Base-by-base conservation (phyloP, 805 yeast genomes). In the Candida parachauliodes region DNA sequence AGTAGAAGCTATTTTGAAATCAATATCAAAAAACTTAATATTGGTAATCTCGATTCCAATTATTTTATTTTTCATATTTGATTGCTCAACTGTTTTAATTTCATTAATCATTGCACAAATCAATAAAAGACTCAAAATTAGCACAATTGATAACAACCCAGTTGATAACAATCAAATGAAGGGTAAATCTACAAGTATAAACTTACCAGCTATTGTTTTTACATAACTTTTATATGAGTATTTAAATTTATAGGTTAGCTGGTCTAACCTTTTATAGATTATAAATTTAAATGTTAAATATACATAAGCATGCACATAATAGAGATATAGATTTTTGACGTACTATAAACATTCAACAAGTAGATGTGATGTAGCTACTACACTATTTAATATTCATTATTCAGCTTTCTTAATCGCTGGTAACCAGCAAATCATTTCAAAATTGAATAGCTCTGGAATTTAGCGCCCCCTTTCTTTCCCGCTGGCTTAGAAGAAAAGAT, bases 31-130 rank as follows among this genome's bases (percentile, higher is more conserved):
- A 11, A 25, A 29, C 14, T 41, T 34, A 15, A 41, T 41, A 9
- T 34, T 23, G 11, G 15, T 27, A 9, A 38, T 41, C n/a, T 10
- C 30, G 9, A 20, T 23, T 9, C 45, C 45, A 6, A 32, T 41
- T 9, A 5, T 38, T 2, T 12, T 38, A 28, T 38, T 41, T 21
- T 33, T 28, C 14, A 20, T 38, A 7, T 24, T 33, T 24, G 45
- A 41, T 26, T 20, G 24, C n/a, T 22, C 21, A 2, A 24, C 36
- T 15, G 41, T 8, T 19, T 8, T 34, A 3, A 3, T 25, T 11
- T 4, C 17, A 9, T 7, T 25, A 21, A 10, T 27, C 3, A 8
- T 34, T 6, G 20, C 20, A 27, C 25, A 22, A 16, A 7, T 32
- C 5, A 17, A 24, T 14, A 19, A 8, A 11, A 27, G 18, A 19